A percentile compares a stretch with the other conserved stretches of the same genome.
Conservation (phyloP, 768 basidiomycete species). For the Xerocomellus amylosporus region DNA sequence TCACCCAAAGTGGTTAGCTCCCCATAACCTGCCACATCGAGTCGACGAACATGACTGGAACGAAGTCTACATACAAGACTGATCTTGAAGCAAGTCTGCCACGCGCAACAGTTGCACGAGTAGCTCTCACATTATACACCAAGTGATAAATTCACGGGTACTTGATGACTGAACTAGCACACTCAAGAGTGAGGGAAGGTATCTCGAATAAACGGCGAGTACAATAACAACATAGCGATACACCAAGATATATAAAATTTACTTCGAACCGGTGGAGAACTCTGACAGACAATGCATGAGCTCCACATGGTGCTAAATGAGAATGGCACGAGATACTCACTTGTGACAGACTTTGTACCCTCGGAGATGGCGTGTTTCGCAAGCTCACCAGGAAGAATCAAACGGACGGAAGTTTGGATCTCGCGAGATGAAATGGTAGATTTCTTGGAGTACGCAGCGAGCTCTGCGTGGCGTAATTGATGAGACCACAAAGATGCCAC, state of each 20-base stretch:
- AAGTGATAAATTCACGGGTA: not conserved
- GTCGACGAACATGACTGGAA: no score
- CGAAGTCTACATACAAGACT: no score
- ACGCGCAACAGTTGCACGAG: no score
- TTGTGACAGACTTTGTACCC: conserved; percentile 73
- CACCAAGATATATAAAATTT: conserved; percentile 30
- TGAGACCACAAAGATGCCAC: not conserved
- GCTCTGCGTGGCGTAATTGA: conserved; percentile 41
- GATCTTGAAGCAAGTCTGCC: no score
- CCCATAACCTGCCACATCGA: not conserved
- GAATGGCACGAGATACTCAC: conserved; percentile 35
- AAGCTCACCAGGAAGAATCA: conserved; percentile 83
- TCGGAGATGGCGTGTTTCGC: conserved; percentile 89
- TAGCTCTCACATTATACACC: no score
- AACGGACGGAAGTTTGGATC: conserved; percentile 80
- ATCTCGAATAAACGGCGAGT: conserved; percentile 31
- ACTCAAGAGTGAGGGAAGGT: conserved; percentile 16
- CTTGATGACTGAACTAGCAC: not conserved
- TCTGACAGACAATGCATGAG: conserved; percentile 35
- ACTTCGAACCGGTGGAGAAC: conserved; percentile 62
- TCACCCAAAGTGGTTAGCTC: not conserved
- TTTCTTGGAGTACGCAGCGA: conserved; percentile 85
- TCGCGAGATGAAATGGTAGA: conserved; percentile 90
- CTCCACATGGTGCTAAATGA: not conserved
- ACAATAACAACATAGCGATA: conserved; percentile 36